Base-by-base conservation (phyloP, 169 alveolate species). In the Babesia sp. region DNA sequence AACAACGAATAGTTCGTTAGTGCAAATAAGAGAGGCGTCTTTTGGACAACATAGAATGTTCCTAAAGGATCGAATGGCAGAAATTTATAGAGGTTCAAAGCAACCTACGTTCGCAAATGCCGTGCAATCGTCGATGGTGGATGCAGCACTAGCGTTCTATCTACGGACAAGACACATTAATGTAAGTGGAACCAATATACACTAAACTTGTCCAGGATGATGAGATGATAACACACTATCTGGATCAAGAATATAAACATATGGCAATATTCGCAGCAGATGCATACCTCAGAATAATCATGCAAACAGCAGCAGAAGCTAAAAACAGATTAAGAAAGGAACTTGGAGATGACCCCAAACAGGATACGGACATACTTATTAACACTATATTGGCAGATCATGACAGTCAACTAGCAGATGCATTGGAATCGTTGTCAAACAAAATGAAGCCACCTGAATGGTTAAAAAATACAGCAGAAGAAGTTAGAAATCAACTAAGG, bases 191-290 rank as follows among this genome's bases (percentile, higher is more conserved):
- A 2, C 5, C 4, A 28, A 26, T 22, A 0, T 1, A 7, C 33
- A 6, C 8, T 7, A 28, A 31, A 14, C 7, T 29, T 28, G 2
- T 14, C 22, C 61, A 64, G 74, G 36, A 0, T 24, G 63, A 46
- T 37, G 74, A 50, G 2, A 33, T 20, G 9, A 50, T 34, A 14
- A 5, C 34, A 28, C 50, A 8, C 29, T 50, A 36, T 28, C 20
- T 64, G n/a, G 64, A 64, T 18, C 61, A 64, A 39, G 74, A 64
- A 48, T 64, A 64, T 50, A 64, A 64, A 48, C 74, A 37, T 11
- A 22, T 50, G 34, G 28, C 74, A 3, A 42, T 64, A 11, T 45
- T 50, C 59, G 26, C 79, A 5, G 39, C 33, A 0, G 71, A 69
- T 45, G 79, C 70, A 4, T 69, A 69, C 42, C 56, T 69, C 26